Conservation (phyloP, 2,329 filamentous ascomycete species). For the Myriosclerotinia curreyana region DNA sequence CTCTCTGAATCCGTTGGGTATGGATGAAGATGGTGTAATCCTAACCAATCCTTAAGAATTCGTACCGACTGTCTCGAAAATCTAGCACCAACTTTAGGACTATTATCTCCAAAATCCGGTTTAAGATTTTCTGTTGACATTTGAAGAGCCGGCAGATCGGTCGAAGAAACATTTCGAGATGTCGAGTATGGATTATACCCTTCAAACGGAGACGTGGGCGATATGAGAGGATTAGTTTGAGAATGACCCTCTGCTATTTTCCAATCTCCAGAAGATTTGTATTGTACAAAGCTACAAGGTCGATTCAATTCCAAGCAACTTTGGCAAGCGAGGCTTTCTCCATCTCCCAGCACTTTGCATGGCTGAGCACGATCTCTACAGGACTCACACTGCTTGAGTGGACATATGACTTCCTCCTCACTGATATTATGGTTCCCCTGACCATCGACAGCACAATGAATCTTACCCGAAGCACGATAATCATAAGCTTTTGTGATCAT, state of each 20-base stretch:
- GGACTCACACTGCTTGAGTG: slow-evolving; percentile 29
- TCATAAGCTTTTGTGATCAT: slow-evolving; percentile 4
- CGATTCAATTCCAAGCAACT: slow-evolving; percentile 29
- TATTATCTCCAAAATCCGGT: slow-evolving; percentile 44
- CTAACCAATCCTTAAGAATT: slow-evolving; percentile 80
- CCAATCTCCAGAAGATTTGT: slow-evolving; percentile 19
- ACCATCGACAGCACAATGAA: neutral
- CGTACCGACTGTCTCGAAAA: slow-evolving; percentile 80
- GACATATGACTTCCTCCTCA: neutral
- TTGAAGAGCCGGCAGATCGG: slow-evolving; percentile 29
- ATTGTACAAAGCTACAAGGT: slow-evolving; percentile 27
- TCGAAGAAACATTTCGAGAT: slow-evolving; percentile 26
- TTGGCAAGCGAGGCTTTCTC: slow-evolving; percentile 24
- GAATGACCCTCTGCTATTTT: slow-evolving; percentile 15
- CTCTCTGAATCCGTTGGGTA: slow-evolving; percentile 89
- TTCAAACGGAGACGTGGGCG: slow-evolving; percentile 22
- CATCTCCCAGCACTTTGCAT: slow-evolving; percentile 29
- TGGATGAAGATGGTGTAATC: slow-evolving; percentile 74
- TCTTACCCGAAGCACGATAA: slow-evolving; percentile 15
- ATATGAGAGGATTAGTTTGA: slow-evolving; percentile 7
- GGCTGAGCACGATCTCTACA: slow-evolving; percentile 28
- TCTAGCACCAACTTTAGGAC: slow-evolving; percentile 66
- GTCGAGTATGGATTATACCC: slow-evolving; percentile 22
- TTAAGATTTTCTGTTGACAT: slow-evolving; percentile 59
- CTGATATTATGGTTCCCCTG: slow-evolving; percentile 9